Evolutionary conservation across 2,329 filamentous ascomycete species (phyloP).

Genomic region (Lachnellula suecica): DNA sequence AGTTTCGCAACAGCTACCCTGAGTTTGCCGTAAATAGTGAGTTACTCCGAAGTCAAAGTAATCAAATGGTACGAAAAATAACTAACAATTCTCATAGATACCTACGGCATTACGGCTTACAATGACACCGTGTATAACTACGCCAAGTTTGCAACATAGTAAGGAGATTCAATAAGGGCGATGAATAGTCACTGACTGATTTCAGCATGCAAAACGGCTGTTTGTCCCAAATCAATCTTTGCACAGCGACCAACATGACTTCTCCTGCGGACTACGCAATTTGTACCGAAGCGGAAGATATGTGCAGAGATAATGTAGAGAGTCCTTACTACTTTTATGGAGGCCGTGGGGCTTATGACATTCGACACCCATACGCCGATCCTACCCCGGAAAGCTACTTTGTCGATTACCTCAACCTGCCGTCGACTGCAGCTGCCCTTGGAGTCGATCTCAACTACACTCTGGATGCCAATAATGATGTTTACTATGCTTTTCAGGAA

Average conservation of each 20-base stretch:
- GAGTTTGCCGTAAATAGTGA: slow-evolving; percentile 44
- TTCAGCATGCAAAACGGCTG: slow-evolving; percentile 37
- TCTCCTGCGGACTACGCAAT: slow-evolving; percentile 37
- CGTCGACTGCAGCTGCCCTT: slow-evolving; percentile 5
- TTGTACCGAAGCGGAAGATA: slow-evolving; percentile 51
- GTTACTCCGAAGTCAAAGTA: not conserved
- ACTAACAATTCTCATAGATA: slow-evolving; percentile 41
- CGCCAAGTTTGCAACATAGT: slow-evolving; percentile 47
- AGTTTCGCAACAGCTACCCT: slow-evolving; percentile 21
- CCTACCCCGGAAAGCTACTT: slow-evolving; percentile 51
- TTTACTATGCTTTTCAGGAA: slow-evolving; percentile 44
- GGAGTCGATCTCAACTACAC: slow-evolving; percentile 15
- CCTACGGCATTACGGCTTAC: slow-evolving; percentile 33
- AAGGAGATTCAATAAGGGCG: not conserved
- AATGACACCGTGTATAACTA: slow-evolving; percentile 48
- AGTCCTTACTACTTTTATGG: slow-evolving; percentile 32
- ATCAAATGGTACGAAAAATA: too few species aligned
- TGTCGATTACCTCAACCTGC: slow-evolving; percentile 34
- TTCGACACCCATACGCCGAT: slow-evolving; percentile 49
- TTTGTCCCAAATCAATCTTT: slow-evolving; percentile 44
- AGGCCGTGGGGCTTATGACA: slow-evolving; percentile 48
- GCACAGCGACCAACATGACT: slow-evolving; percentile 44
- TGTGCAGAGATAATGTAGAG: slow-evolving; percentile 58
- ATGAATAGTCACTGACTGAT: not conserved
- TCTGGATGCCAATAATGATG: slow-evolving; percentile 31